These are phyloP conservation scores for Metarhizium robertsii DNA, from an alignment of 2,329 filamentous ascomycete genomes.

Conservation along the genomic window DNA sequence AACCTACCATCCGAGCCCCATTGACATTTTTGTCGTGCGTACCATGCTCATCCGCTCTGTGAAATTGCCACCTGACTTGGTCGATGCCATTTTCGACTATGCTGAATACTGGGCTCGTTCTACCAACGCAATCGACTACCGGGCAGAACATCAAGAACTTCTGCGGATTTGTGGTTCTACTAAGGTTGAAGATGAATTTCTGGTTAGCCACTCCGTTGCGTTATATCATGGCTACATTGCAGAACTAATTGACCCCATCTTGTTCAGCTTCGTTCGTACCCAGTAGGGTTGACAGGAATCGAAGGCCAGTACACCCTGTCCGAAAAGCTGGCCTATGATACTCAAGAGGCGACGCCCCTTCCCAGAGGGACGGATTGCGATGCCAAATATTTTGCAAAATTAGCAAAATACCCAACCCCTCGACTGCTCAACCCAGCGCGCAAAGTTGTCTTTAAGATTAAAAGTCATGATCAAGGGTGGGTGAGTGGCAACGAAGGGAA, in stretches of 20 bases:
- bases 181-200: slow-evolving; percentile 20
- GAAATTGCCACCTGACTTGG: slow-evolving; percentile 42
- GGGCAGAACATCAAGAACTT: slow-evolving; percentile 11
- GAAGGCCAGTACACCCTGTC: slow-evolving; percentile 16
- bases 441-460: slow-evolving; percentile 52
- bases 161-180: slow-evolving; percentile 16
- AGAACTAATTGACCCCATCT: background rate
- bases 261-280: slow-evolving; percentile 25
- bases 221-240: background rate
- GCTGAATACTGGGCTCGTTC: slow-evolving; percentile 56
- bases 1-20: slow-evolving; percentile 26
- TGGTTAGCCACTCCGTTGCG: slow-evolving; percentile 17
- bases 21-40: slow-evolving; percentile 41
- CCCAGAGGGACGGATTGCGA: slow-evolving; percentile 18
- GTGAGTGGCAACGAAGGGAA: slow-evolving; percentile 21
- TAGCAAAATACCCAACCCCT: slow-evolving; percentile 30
- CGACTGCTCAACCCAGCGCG: slow-evolving; percentile 40
- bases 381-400: slow-evolving; percentile 17
- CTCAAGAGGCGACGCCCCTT: slow-evolving; percentile 17
- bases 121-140: slow-evolving; percentile 21
- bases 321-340: slow-evolving; percentile 20
- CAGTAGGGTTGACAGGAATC: slow-evolving; percentile 25
- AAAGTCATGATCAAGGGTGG: slow-evolving; percentile 51
- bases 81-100: slow-evolving; percentile 46
- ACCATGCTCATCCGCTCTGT: slow-evolving; percentile 33